Percentiles rank a stretch among this genome's conserved stretches.
Conservation (phyloP, 306 rosid genomes). For the Inga oerstediana region DNA sequence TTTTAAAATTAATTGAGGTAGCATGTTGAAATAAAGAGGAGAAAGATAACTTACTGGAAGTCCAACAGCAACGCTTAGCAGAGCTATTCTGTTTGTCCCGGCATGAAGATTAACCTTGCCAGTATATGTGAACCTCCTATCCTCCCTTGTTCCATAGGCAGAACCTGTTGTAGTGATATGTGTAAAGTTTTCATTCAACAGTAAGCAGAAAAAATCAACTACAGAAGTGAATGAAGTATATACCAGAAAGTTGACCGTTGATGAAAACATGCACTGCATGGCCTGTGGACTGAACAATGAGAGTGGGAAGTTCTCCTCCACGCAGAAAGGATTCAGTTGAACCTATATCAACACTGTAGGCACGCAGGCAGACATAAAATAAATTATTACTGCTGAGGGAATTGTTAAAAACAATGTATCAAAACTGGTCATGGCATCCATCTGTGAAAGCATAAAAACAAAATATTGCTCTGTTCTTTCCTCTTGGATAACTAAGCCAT, state of each 20-base stretch:
- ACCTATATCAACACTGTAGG: conserved; percentile 71
- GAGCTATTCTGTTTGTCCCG: conserved; percentile 83
- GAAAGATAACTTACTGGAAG: conserved; percentile 73
- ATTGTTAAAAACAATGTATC: conserved; percentile 17
- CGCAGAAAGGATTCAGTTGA: conserved; percentile 83
- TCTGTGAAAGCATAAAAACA: conserved; percentile 12
- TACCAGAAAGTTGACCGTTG: conserved; percentile 89
- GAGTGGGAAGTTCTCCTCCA: conserved; percentile 84
- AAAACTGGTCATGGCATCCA: neutral
- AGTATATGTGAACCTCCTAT: conserved; percentile 77
- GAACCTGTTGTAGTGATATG: conserved; percentile 64
- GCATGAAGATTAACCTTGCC: conserved; percentile 79
- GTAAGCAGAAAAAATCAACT: conserved; percentile 26
- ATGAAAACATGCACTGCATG: conserved; percentile 93
- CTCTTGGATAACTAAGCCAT: conserved; percentile 10
- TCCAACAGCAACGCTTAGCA: conserved; percentile 95
- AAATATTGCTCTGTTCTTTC: neutral
- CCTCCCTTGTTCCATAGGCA: conserved; percentile 84
- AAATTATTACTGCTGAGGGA: conserved; percentile 20
- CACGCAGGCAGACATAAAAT: conserved; percentile 38
- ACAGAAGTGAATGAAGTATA: conserved; percentile 34
- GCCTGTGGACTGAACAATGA: conserved; percentile 89
- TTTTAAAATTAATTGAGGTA: conserved; percentile 10
- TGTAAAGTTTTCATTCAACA: conserved; percentile 22
- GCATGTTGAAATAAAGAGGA: conserved; percentile 26